Evolutionary conservation across 1,284 basidiomycete species (phyloP).

Genomic region (Erythrobasidium hasegawianum): DNA sequence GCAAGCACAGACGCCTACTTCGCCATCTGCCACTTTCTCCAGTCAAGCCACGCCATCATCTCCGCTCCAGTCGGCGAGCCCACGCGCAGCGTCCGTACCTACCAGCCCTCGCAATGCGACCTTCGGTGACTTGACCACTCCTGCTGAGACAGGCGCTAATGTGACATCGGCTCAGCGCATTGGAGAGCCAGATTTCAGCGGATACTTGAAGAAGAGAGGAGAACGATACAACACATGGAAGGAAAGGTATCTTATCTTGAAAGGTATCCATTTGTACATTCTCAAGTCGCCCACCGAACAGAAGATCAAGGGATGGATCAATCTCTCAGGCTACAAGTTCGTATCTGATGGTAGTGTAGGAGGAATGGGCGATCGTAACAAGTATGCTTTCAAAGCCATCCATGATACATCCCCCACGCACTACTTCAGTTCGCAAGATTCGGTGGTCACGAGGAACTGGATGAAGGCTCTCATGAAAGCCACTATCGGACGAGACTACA

Average conservation of each 20-base stretch:
- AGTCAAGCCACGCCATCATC: not conserved
- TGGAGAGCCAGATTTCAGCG: slow-evolving; percentile 76
- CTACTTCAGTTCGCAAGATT: slow-evolving; percentile 86
- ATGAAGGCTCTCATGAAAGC: slow-evolving; percentile 99
- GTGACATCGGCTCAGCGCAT: slow-evolving; percentile 72
- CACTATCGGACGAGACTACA: slow-evolving; percentile 88
- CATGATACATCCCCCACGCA: slow-evolving; percentile 85
- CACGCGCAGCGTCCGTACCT: not conserved
- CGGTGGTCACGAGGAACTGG: slow-evolving; percentile 81
- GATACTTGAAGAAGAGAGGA: slow-evolving; percentile 95
- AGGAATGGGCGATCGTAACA: slow-evolving; percentile 68
- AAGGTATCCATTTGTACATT: slow-evolving; percentile 84
- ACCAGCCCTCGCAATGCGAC: not conserved
- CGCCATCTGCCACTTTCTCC: not conserved
- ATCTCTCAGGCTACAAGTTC: slow-evolving; percentile 87
- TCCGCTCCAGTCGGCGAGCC: not conserved
- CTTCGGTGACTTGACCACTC: not conserved
- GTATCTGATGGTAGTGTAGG: slow-evolving; percentile 73
- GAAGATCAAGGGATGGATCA: slow-evolving; percentile 91
- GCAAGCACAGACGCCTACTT: slow-evolving; percentile 11
- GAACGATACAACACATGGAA: slow-evolving; percentile 95
- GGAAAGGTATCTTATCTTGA: slow-evolving; percentile 85
- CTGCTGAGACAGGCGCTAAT: not conserved
- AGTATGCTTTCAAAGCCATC: slow-evolving; percentile 91
- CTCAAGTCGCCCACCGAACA: slow-evolving; percentile 78